Conservation (phyloP, 257 asterid genomes). For the Jasminum sambac region DNA sequence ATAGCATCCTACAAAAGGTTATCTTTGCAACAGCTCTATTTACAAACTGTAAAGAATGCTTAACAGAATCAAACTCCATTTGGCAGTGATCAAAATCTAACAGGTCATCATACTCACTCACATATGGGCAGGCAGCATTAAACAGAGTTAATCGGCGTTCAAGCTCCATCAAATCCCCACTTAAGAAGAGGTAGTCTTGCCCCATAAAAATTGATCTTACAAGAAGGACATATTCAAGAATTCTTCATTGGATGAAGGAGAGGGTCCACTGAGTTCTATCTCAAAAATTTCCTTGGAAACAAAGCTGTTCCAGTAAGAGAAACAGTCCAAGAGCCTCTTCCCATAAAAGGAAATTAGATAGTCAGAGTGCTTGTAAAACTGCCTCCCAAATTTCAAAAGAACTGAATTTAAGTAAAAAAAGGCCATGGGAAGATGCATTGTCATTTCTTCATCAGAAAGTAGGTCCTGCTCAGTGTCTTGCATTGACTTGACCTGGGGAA, state of each 20-base stretch:
- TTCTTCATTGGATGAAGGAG: slow-evolving; percentile 49
- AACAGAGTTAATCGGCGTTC: slow-evolving; percentile 56
- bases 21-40: slow-evolving; percentile 70
- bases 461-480: slow-evolving; percentile 31
- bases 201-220: slow-evolving; percentile 58
- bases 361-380: slow-evolving; percentile 37
- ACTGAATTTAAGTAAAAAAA: slow-evolving; percentile 48
- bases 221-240: slow-evolving; percentile 52
- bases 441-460: slow-evolving; percentile 53
- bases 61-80: slow-evolving; percentile 40
- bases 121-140: slow-evolving; percentile 54
- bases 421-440: slow-evolving; percentile 73
- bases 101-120: slow-evolving; percentile 46
- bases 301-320: slow-evolving; percentile 64
- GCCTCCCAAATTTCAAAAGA: slow-evolving; percentile 48
- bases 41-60: slow-evolving; percentile 55
- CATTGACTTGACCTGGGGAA: slow-evolving; percentile 28
- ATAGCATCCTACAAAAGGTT: slow-evolving; percentile 57
- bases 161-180: slow-evolving; percentile 40
- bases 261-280: slow-evolving; percentile 40
- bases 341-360: slow-evolving; percentile 46
- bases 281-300: slow-evolving; percentile 45
- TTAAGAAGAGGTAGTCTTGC: slow-evolving; percentile 38
- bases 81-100: slow-evolving; percentile 48
- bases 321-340: slow-evolving; percentile 47